Conservation (phyloP, 2,329 filamentous ascomycete species). For the Colletotrichum costaricense region DNA sequence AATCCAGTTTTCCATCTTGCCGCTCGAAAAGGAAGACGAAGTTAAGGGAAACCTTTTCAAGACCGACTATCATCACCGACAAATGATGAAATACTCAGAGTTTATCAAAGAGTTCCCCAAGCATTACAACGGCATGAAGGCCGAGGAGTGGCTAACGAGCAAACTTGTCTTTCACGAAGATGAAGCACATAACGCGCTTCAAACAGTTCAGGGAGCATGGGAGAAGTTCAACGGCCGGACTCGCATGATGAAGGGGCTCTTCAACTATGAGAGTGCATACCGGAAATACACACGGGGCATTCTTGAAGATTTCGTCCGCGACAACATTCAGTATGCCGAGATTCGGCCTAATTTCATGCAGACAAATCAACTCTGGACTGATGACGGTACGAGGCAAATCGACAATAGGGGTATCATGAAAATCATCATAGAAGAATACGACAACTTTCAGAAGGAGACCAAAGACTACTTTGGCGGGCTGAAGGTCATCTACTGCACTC, state of each 20-base stretch:
- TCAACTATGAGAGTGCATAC: constrained; percentile 75
- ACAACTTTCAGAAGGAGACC: constrained; percentile 54
- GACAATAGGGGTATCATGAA: constrained; percentile 69
- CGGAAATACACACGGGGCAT: constrained; percentile 68
- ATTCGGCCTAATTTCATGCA: constrained; percentile 77
- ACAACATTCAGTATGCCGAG: constrained; percentile 78
- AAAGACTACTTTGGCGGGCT: constrained; percentile 68
- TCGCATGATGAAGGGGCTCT: constrained; percentile 77
- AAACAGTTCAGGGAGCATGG: constrained; percentile 66
- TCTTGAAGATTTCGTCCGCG: constrained; percentile 70
- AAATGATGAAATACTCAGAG: constrained; percentile 55
- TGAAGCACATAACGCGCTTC: constrained; percentile 65
- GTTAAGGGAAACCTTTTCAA: constrained; percentile 61
- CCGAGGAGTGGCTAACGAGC: constrained; percentile 65
- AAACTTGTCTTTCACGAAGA: constrained; percentile 73
- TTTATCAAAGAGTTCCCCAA: constrained; percentile 52
- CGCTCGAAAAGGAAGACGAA: constrained; percentile 47
- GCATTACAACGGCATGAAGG: constrained; percentile 40
- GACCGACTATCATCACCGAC: constrained; percentile 54
- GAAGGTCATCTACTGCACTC: constrained; percentile 79
- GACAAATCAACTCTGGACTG: constrained; percentile 68
- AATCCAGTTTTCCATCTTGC: constrained; percentile 66
- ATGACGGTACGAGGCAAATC: constrained; percentile 65
- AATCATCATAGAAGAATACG: constrained; percentile 68
- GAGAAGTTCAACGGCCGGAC: constrained; percentile 75